phyloP scores from a whole-genome alignment of 192 early-diverging fungal species.

The Gigaspora rosea region DNA sequence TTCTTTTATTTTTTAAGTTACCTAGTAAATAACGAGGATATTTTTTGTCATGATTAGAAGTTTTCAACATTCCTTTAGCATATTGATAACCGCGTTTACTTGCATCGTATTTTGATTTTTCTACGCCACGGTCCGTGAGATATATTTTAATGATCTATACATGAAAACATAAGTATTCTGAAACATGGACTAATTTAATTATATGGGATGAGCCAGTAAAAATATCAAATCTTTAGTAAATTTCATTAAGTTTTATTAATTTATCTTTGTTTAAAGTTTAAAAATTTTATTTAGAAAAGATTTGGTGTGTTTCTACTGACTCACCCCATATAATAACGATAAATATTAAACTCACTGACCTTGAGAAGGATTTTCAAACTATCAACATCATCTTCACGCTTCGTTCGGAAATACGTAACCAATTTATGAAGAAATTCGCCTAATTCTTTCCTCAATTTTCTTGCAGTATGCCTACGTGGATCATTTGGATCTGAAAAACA shows the following conservation, averaged over 20 bases:
- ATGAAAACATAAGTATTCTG: neutral
- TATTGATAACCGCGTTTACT: conserved; percentile 58
- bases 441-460: conserved; percentile 55
- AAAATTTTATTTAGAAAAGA: too few species aligned
- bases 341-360: conserved; percentile 32
- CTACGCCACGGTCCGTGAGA: conserved; percentile 57
- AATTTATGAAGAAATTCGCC: conserved; percentile 55
- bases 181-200: neutral
- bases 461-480: conserved; percentile 48
- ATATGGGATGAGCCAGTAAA: neutral
- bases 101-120: conserved; percentile 49
- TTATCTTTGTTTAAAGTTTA: too few species aligned
- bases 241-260: too few species aligned
- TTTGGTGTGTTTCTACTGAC: too few species aligned
- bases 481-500: conserved; percentile 62
- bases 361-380: conserved; percentile 69
- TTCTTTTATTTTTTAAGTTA: conserved; percentile 16
- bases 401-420: conserved; percentile 50
- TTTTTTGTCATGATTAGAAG: conserved; percentile 49
- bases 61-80: conserved; percentile 48
- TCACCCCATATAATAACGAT: neutral
- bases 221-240: too few species aligned
- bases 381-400: conserved; percentile 77
- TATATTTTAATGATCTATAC: conserved; percentile 45
- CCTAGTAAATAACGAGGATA: conserved; percentile 55